Evolutionary conservation across 139 green algal genomes (phyloP).

Genomic region (Chlamydomonas eustigma): DNA sequence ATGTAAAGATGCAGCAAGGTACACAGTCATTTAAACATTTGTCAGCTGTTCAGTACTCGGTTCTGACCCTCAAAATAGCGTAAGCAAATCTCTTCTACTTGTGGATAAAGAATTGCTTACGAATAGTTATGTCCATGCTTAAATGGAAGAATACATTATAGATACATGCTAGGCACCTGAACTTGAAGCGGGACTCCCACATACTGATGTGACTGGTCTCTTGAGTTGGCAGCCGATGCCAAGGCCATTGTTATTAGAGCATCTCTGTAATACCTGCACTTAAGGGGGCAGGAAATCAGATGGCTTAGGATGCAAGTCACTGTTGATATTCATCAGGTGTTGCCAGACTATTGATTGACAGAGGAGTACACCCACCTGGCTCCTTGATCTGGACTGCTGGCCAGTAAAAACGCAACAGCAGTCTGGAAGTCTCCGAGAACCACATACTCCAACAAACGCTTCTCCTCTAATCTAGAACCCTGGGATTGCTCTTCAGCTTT

Average conservation of each 20-base stretch:
- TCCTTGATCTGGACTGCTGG: constrained; percentile 61
- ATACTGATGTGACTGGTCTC: background rate
- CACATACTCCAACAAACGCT: constrained; percentile 44
- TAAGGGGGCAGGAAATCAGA: background rate
- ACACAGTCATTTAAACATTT: background rate
- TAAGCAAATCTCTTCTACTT: too few relatives aligned
- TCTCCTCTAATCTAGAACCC: constrained; percentile 10
- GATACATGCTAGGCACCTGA: too few relatives aligned
- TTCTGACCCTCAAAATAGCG: too few relatives aligned
- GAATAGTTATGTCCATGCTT: too few relatives aligned
- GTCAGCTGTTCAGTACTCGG: too few relatives aligned
- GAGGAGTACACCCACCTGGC: constrained; percentile 23
- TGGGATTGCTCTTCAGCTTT: background rate
- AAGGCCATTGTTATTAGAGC: constrained; percentile 74
- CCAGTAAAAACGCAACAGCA: constrained; percentile 78
- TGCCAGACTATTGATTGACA: too few relatives aligned
- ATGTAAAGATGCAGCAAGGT: background rate
- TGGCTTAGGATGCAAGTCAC: background rate
- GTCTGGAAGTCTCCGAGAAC: constrained; percentile 67
- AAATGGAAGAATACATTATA: too few relatives aligned
- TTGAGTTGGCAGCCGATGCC: constrained; percentile 37
- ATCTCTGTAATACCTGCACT: constrained; percentile 49
- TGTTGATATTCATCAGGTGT: too few relatives aligned
- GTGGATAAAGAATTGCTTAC: too few relatives aligned
- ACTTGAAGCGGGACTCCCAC: constrained; percentile 5